A percentile compares a stretch with the other conserved stretches of the same genome.
These are phyloP conservation scores for Kondoa malvinella DNA, from an alignment of 768 basidiomycete species.

Conservation along the genomic window DNA sequence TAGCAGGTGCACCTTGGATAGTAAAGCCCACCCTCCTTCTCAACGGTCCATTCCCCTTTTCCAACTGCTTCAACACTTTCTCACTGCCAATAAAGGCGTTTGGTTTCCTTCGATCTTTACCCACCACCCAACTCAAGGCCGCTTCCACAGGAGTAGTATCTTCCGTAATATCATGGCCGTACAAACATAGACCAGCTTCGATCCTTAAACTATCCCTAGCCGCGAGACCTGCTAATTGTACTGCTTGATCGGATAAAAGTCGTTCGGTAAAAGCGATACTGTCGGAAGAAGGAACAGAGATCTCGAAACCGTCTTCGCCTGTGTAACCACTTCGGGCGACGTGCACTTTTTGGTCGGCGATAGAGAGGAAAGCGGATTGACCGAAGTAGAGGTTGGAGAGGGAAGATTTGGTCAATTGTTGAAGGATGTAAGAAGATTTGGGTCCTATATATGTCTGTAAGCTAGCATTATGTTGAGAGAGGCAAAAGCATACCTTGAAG, in stretches of 20 bases:
- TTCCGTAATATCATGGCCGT: constrained; percentile 86
- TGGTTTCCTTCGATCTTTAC: constrained; percentile 59
- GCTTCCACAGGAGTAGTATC: constrained; percentile 73
- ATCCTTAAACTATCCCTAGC: constrained; percentile 84
- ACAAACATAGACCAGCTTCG: constrained; percentile 92
- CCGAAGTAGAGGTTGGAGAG: constrained; percentile 64
- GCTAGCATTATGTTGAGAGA: neutral
- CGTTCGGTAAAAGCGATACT: constrained; percentile 52
- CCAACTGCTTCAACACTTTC: constrained; percentile 54
- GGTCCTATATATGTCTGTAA: constrained; percentile 43
- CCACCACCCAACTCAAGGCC: constrained; percentile 80
- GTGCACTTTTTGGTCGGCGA: constrained; percentile 39
- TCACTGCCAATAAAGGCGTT: constrained; percentile 61
- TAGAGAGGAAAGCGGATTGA: constrained; percentile 57
- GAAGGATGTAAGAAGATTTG: constrained; percentile 59
- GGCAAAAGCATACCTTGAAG: constrained; percentile 49
- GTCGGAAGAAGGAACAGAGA: constrained; percentile 31
- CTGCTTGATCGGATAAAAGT: constrained; percentile 46
- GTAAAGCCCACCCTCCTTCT: constrained; percentile 58
- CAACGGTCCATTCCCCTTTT: constrained; percentile 45
- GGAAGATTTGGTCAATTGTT: constrained; percentile 40
- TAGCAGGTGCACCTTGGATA: constrained; percentile 53
- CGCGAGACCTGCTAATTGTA: constrained; percentile 74
- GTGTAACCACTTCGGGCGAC: constrained; percentile 92
- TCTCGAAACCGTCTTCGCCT: constrained; percentile 93